Conservation (phyloP, 768 basidiomycete species). For the Suillus plorans region DNA sequence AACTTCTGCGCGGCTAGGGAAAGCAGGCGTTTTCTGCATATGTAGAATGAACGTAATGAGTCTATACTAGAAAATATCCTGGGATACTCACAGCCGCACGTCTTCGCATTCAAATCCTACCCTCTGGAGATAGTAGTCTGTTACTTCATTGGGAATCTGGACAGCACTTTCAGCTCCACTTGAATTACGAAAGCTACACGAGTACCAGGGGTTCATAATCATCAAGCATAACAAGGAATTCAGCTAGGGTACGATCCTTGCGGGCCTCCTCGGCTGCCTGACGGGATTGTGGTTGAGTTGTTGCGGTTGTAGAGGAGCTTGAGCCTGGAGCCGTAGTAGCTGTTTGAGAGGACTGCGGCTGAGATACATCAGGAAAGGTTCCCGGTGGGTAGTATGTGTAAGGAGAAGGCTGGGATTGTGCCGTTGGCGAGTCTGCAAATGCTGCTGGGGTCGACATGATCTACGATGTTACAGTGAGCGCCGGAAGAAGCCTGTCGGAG, state of each 20-base stretch:
- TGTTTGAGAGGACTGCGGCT: conserved; percentile 18
- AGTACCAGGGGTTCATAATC: conserved; percentile 93
- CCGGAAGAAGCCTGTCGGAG: conserved; percentile 28
- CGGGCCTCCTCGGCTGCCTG: conserved; percentile 78
- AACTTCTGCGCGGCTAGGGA: conserved; percentile 98
- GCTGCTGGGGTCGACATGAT: conserved; percentile 32
- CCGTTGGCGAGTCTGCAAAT: conserved; percentile 32
- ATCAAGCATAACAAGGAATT: conserved; percentile 94
- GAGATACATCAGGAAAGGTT: conserved; percentile 20
- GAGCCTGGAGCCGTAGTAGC: conserved; percentile 15
- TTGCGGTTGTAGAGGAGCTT: conserved; percentile 15
- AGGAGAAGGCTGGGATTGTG: conserved; percentile 26
- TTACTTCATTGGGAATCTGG: conserved; percentile 96
- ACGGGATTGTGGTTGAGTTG: conserved; percentile 48
- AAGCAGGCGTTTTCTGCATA: conserved; percentile 81
- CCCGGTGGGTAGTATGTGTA: conserved; percentile 19
- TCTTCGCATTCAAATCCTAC: conserved; percentile 97
- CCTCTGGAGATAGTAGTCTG: conserved; percentile 94
- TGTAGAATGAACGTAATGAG: not conserved
- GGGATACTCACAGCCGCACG: conserved; percentile 72
- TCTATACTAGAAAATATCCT: conserved; percentile 6
- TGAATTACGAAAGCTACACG: conserved; percentile 8
- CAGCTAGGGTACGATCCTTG: conserved; percentile 87
- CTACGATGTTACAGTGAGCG: conserved; percentile 20
- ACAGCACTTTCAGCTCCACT: not conserved